Percentiles rank a stretch among this genome's conserved stretches.
phyloP scores from a whole-genome alignment of 352 stramenopile species.

The Globisporangium canariense region DNA sequence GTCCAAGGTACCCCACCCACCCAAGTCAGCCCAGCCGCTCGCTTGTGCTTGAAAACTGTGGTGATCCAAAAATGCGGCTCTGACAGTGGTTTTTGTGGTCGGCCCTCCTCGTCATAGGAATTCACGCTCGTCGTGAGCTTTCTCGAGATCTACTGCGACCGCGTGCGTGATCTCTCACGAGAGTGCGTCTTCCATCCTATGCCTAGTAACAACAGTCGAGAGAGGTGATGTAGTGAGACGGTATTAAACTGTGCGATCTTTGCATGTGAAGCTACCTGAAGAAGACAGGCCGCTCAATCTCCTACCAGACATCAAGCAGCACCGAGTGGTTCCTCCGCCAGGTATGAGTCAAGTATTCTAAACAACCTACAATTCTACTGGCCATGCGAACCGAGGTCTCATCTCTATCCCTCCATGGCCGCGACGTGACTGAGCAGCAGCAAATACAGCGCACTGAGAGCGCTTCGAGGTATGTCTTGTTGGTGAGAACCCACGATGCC shows the following conservation, averaged over 20 bases:
- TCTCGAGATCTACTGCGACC: conserved; percentile 94
- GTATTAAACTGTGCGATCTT: not conserved
- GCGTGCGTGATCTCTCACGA: conserved; percentile 88
- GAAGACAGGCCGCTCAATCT: conserved; percentile 59
- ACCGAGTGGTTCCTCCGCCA: conserved; percentile 82
- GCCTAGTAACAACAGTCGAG: not conserved
- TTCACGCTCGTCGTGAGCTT: conserved; percentile 88
- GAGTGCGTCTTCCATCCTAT: conserved; percentile 47
- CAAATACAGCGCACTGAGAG: conserved; percentile 69
- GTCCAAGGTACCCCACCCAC: conserved; percentile 33
- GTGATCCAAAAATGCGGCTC: too few relatives aligned
- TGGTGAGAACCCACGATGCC: not conserved
- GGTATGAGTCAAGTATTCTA: conserved; percentile 20
- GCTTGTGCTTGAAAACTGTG: not conserved
- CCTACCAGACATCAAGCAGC: conserved; percentile 76
- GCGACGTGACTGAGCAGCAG: conserved; percentile 23
- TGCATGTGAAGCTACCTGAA: conserved; percentile 51
- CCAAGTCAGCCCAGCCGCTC: not conserved
- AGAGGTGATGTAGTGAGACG: not conserved
- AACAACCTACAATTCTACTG: not conserved
- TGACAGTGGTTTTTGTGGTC: not conserved
- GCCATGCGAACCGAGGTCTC: not conserved
- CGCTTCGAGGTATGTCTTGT: conserved; percentile 36
- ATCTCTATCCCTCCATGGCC: not conserved
- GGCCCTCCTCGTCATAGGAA: conserved; percentile 30